Conservation (phyloP, 2,329 filamentous ascomycete genomes). For the Graphilbum sp. region DNA sequence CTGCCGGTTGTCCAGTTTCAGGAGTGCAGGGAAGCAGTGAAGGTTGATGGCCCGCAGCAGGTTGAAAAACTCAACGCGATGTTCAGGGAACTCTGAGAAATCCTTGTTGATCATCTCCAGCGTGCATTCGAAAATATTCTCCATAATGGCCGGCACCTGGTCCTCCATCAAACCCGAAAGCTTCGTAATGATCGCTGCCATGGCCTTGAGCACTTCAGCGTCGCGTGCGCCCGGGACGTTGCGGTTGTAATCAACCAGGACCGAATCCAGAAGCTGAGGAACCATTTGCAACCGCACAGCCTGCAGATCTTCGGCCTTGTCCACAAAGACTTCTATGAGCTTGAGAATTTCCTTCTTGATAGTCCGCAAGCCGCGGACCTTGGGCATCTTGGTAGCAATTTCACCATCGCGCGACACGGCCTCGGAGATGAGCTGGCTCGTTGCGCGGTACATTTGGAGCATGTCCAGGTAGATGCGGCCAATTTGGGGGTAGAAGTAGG, state of each 20-base stretch:
- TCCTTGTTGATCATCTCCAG: conserved; percentile 99
- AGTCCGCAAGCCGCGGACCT: conserved; percentile 82
- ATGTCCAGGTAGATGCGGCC: conserved; percentile 96
- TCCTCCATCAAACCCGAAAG: conserved; percentile 94
- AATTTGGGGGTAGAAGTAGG: conserved; percentile 97
- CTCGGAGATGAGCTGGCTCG: conserved; percentile 91
- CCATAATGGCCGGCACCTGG: conserved; percentile 93
- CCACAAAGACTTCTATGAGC: conserved; percentile 93
- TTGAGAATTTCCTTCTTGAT: conserved; percentile 99
- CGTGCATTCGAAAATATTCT: conserved; percentile 96
- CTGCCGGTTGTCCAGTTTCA: conserved; percentile 87
- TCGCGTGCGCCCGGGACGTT: conserved; percentile 93
- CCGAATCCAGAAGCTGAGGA: conserved; percentile 84
- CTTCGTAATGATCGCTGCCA: conserved; percentile 94
- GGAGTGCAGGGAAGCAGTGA: conserved; percentile 84
- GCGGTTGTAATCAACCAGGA: conserved; percentile 89
- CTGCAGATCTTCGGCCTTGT: conserved; percentile 91
- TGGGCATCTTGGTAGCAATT: conserved; percentile 93
- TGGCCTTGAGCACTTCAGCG: conserved; percentile 90
- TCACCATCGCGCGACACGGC: conserved; percentile 75
- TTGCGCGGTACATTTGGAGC: conserved; percentile 96
- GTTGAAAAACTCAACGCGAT: conserved; percentile 99
- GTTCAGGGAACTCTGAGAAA: conserved; percentile 96
- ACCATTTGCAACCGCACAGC: conserved; percentile 90
- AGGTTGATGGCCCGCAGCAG: conserved; percentile 89